A percentile compares a stretch with the other conserved stretches of the same genome.
Conservation (phyloP, 2,329 filamentous ascomycete genomes). For the Colletotrichum cordylinicola region DNA sequence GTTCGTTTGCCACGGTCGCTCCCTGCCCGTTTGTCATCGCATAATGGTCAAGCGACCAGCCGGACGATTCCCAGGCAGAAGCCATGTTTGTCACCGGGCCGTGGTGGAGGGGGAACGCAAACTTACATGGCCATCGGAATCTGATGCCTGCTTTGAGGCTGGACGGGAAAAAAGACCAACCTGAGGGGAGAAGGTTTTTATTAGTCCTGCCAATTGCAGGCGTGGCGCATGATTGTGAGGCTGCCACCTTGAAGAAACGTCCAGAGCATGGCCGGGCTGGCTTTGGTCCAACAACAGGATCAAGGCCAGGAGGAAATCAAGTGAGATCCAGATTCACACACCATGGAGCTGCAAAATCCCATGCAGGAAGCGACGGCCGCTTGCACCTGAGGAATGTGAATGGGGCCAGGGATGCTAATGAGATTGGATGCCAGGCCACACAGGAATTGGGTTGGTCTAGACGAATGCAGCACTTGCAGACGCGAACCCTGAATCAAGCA, state of each 20-base stretch:
- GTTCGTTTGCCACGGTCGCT: not conserved
- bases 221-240: not conserved
- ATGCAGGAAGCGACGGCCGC: not conserved
- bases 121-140: not conserved
- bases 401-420: conserved; percentile 9
- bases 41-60: not conserved
- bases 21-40: not conserved
- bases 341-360: not conserved
- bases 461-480: conserved; percentile 14
- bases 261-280: not conserved
- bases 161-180: not conserved
- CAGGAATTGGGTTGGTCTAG: conserved; percentile 17
- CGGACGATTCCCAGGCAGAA: not conserved
- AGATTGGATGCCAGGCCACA: conserved; percentile 13
- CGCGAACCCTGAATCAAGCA: not conserved
- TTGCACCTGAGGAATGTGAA: conserved; percentile 13
- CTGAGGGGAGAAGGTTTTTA: not conserved
- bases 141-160: not conserved
- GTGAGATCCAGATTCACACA: not conserved
- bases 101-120: not conserved
- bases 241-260: not conserved
- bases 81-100: not conserved
- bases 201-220: not conserved
- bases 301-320: conserved; percentile 1
- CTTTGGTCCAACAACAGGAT: not conserved